Evolutionary conservation across 2,329 filamentous ascomycete species (phyloP).

Genomic region (Stachybotrys chartarum): DNA sequence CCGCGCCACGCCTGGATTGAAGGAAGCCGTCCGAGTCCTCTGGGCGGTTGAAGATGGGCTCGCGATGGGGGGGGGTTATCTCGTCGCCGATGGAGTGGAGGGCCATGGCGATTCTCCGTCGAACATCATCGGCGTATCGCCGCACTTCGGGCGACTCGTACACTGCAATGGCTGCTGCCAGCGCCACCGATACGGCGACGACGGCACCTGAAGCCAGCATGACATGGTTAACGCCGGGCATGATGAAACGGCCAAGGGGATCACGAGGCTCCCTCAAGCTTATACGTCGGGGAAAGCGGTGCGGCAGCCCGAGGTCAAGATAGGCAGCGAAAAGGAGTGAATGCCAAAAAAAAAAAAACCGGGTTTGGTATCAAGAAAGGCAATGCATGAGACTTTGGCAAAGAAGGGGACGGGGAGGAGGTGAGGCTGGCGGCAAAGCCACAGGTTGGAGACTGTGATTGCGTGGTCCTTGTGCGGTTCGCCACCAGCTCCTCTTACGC

Average conservation of each 20-base stretch:
- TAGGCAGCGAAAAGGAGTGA: slow-evolving; percentile 1
- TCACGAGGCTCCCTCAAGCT: neutral
- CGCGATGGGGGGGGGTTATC: slow-evolving; percentile 38
- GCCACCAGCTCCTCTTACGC: neutral
- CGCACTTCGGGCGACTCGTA: slow-evolving; percentile 59
- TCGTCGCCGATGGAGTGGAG: slow-evolving; percentile 52
- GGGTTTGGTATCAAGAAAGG: neutral
- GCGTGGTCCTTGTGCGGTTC: slow-evolving; percentile 1
- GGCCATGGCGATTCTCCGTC: slow-evolving; percentile 53
- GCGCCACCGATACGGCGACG: slow-evolving; percentile 49
- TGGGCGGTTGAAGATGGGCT: slow-evolving; percentile 57
- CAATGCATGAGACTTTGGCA: neutral
- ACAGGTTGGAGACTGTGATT: neutral
- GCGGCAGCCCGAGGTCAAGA: neutral
- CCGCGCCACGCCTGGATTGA: slow-evolving; percentile 36
- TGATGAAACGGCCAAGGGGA: slow-evolving; percentile 15
- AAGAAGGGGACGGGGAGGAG: neutral
- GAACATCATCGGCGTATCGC: slow-evolving; percentile 53
- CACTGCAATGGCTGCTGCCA: slow-evolving; percentile 51
- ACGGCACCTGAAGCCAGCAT: slow-evolving; percentile 49
- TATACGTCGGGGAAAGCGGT: neutral
- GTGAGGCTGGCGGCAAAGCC: neutral
- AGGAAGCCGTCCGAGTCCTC: slow-evolving; percentile 61
- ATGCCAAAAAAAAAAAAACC: neutral
- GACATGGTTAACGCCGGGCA: slow-evolving; percentile 51